A percentile compares a stretch with the other conserved stretches of the same genome.
Evolutionary conservation across 2,329 filamentous ascomycete species (phyloP).

Genomic region (Aspergillus intermedius): DNA sequence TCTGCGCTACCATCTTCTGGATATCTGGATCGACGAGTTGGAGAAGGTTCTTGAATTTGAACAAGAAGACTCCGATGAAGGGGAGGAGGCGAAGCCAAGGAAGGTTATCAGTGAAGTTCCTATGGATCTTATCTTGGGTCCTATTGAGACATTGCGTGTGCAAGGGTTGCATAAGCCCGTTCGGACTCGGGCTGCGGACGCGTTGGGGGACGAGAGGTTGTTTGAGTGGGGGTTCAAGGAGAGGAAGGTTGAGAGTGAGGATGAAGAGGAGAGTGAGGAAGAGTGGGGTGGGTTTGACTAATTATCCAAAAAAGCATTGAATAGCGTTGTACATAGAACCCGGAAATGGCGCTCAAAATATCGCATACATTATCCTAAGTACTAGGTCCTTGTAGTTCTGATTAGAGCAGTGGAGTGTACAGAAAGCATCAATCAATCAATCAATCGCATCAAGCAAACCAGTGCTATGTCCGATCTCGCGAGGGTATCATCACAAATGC

Average conservation of each 20-base stretch:
- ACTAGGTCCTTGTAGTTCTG: no score
- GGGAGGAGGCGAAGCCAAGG: conserved; percentile 22
- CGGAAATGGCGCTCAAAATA: no score
- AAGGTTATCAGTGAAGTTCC: conserved; percentile 33
- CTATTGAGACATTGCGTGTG: conserved; percentile 39
- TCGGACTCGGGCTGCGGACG: conserved; percentile 61
- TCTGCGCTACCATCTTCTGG: conserved; percentile 75
- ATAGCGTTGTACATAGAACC: neutral
- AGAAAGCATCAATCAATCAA: neutral
- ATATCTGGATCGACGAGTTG: conserved; percentile 87
- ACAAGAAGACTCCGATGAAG: conserved; percentile 29
- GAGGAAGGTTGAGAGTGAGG: conserved; percentile 35
- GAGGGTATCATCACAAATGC: conserved; percentile 28
- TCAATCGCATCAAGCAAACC: conserved; percentile 8
- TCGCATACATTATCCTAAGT: no score
- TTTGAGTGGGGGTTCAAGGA: conserved; percentile 50
- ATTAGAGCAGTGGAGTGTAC: neutral
- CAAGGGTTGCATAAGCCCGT: conserved; percentile 64
- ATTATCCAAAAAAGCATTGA: conserved; percentile 32
- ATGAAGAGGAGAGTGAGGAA: conserved; percentile 43
- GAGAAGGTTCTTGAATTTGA: conserved; percentile 57
- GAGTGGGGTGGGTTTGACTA: conserved; percentile 63
- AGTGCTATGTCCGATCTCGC: conserved; percentile 13
- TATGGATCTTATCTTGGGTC: conserved; percentile 37
- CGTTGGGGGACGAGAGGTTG: conserved; percentile 67